Conservation (phyloP, 805 yeast genomes). For the Tetrapisispora fleetii region DNA sequence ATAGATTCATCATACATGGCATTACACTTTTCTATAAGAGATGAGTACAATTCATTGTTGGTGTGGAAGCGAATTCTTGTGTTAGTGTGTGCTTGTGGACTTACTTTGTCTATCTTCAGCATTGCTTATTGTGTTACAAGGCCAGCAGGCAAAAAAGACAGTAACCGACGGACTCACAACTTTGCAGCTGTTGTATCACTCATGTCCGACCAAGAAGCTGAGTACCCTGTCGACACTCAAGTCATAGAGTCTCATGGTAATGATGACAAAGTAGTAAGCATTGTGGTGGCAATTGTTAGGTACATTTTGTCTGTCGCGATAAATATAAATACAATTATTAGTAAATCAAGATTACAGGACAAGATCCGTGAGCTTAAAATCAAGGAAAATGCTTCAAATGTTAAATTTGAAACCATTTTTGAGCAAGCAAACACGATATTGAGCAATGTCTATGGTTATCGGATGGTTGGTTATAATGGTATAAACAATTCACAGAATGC, state of each 20-base stretch:
- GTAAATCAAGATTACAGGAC: slow-evolving; percentile 13
- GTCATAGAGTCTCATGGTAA: not conserved
- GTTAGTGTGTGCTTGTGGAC: too few species aligned
- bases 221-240: not conserved
- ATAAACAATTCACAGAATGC: slow-evolving; percentile 5
- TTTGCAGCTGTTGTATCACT: too few species aligned
- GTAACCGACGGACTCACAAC: too few species aligned
- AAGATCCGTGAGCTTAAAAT: slow-evolving; percentile 12
- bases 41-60: too few species aligned
- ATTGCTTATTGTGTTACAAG: too few species aligned
- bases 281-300: slow-evolving; percentile 18
- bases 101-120: too few species aligned
- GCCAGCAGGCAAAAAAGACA: too few species aligned
- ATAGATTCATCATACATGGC: too few species aligned
- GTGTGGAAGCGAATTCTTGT: too few species aligned
- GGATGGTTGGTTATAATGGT: slow-evolving; percentile 9
- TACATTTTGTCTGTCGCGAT: slow-evolving; percentile 17
- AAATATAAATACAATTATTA: slow-evolving; percentile 18
- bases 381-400: slow-evolving; percentile 12
- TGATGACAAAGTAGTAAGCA: not conserved
- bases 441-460: slow-evolving; percentile 22
- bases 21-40: too few species aligned
- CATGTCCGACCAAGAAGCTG: not conserved
- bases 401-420: slow-evolving; percentile 10
- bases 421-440: slow-evolving; percentile 13